Evolutionary conservation across 768 basidiomycete genomes (phyloP), one percentile per base, ranked within the genome.

Genomic region (Ephemerocybe angulata): DNA sequence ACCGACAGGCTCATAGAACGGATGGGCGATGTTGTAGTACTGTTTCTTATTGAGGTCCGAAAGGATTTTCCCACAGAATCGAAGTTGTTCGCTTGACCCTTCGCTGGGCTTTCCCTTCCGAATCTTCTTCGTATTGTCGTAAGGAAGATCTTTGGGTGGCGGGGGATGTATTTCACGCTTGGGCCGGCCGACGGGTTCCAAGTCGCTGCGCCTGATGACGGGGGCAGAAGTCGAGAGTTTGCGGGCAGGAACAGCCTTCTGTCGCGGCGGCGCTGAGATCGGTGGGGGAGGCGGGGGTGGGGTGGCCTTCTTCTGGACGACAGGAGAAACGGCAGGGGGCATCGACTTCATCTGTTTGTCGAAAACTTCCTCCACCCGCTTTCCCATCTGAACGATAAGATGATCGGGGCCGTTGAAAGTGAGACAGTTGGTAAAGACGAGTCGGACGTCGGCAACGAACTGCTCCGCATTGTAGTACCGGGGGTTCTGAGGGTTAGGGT

Each of bases 141-240:
- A 97, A 0, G 87, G 82, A 10, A 94, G 70, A 63, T 98, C 96
- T 70, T 93, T 95, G 0, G 93, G 86, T 21, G 93, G 88, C 11
- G 95, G 96, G 3, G 96, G 92, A 65, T 98, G 96, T 27, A 98
- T 95, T 70, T 99, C 97, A 52, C 97, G 90, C 74, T 98, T 98
- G 1, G 96, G 96, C n/a, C 97, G 85, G 22, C 82, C 81, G 24
- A 78, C 67, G 22, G 71, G 75, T 57, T 78, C 76, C 4, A 40
- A 41, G 4, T 92, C 90, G 24, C 85, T 87, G 43, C 93, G 89
- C 53, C 93, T 83, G 61, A 93, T 90, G 54, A 84, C 83, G 38
- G 93, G 92, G 2, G 91, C 78, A 10, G 90, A 87, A 2, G 88
- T 85, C 15, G 93, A 95, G 1, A 86, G 75, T 51, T 91, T 85